phyloP scores from a whole-genome alignment of 208 protist genomes.

The Polymyxa betae region DNA sequence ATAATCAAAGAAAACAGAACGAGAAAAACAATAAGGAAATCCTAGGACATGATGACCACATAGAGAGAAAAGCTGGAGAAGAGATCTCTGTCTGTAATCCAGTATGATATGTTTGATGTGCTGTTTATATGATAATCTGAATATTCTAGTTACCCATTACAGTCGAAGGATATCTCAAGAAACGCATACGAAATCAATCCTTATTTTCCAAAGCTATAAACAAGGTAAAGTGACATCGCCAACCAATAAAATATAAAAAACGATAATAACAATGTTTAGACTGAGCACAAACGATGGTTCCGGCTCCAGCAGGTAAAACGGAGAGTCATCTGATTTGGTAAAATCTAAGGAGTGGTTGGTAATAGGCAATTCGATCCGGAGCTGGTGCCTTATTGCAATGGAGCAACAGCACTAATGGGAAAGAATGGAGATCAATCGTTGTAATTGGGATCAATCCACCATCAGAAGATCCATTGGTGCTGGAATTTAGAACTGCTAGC shows the following conservation, averaged over 20 bases:
- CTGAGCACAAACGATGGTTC: slow-evolving; percentile 29
- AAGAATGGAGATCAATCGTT: slow-evolving; percentile 1
- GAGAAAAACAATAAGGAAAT: not conserved
- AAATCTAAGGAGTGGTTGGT: not conserved
- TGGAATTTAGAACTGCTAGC: not conserved
- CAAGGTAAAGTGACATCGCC: not conserved
- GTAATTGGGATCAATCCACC: not conserved
- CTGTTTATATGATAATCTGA: not conserved
- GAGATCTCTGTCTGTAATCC: no score
- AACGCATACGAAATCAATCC: not conserved
- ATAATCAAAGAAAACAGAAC: not conserved
- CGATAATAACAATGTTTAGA: not conserved
- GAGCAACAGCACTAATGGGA: not conserved
- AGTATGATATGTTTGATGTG: not conserved
- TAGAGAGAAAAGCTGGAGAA: not conserved
- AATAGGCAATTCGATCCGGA: not conserved
- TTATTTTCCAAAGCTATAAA: slow-evolving; percentile 4
- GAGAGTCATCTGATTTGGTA: not conserved
- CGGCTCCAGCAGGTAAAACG: slow-evolving; percentile 45
- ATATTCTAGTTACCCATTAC: not conserved
- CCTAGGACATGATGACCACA: not conserved
- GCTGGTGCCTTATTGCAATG: slow-evolving; percentile 6
- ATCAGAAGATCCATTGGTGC: not conserved
- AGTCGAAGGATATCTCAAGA: slow-evolving; percentile 33
- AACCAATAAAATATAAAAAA: not conserved